These are phyloP conservation scores for Microstroma glucosiphilum DNA, from an alignment of 1,284 basidiomycete genomes.

Conservation along the genomic window DNA sequence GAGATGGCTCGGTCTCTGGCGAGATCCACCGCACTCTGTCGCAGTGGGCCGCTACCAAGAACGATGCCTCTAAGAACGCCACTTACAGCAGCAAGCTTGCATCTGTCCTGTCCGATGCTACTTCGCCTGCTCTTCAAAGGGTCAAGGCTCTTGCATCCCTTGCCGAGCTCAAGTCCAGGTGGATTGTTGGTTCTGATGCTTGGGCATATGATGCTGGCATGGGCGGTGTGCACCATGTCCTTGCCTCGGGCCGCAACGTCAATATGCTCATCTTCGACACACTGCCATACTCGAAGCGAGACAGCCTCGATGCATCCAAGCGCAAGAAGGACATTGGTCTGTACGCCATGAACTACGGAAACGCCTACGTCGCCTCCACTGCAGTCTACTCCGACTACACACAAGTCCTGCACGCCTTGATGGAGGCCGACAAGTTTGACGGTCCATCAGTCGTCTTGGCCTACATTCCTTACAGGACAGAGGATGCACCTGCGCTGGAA, in stretches of 20 bases:
- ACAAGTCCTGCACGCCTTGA: constrained; percentile 83
- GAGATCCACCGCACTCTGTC: constrained; percentile 36
- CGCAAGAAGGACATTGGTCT: constrained; percentile 50
- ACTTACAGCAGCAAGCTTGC: constrained; percentile 26
- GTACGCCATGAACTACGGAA: constrained; percentile 97
- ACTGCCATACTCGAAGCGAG: constrained; percentile 71
- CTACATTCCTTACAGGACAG: constrained; percentile 78
- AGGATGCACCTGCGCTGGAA: constrained; percentile 69
- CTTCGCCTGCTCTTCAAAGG: constrained; percentile 45
- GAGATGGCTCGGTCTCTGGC: constrained; percentile 25
- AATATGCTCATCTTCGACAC: constrained; percentile 96
- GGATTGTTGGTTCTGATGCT: constrained; percentile 95
- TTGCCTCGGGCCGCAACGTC: constrained; percentile 81
- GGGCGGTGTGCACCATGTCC: constrained; percentile 90
- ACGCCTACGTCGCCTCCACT: constrained; percentile 89
- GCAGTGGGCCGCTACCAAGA: constrained; percentile 30
- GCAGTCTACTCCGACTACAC: constrained; percentile 93
- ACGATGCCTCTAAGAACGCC: constrained; percentile 30
- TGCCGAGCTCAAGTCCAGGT: constrained; percentile 55
- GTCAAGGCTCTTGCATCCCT: constrained; percentile 33
- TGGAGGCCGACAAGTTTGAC: constrained; percentile 82
- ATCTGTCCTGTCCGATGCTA: constrained; percentile 59
- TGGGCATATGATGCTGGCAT: constrained; percentile 96
- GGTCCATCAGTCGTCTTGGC: constrained; percentile 90
- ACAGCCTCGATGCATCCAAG: constrained; percentile 43